These are phyloP conservation scores for Craterostigma plantagineum DNA, from an alignment of 257 asterid genomes.

Conservation along the genomic window DNA sequence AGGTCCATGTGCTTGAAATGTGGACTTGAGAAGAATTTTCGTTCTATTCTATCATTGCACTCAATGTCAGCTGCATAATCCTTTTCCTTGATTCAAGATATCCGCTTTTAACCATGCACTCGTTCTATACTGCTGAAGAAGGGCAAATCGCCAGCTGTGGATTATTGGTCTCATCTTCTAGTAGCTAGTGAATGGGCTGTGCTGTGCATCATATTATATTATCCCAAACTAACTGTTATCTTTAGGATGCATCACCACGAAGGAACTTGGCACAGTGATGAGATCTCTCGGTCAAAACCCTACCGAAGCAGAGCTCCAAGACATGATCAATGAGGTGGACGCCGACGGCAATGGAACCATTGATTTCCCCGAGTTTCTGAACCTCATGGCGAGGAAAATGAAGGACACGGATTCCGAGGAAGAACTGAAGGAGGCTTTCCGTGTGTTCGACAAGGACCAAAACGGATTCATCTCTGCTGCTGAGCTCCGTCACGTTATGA, in stretches of 20 bases:
- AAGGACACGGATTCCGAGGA: conserved; percentile 18
- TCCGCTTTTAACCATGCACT: too few species aligned
- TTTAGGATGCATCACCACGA: conserved; percentile 19
- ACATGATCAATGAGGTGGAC: conserved; percentile 20
- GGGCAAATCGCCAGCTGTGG: too few species aligned
- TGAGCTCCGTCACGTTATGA: conserved; percentile 21
- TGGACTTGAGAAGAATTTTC: too few species aligned
- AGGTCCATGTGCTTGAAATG: too few species aligned
- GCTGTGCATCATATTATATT: too few species aligned
- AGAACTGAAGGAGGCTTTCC: conserved; percentile 18
- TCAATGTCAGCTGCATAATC: too few species aligned
- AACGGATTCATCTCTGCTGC: conserved; percentile 20
- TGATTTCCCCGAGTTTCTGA: conserved; percentile 17
- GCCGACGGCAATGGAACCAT: conserved; percentile 21
- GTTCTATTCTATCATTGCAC: too few species aligned
- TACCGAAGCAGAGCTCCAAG: conserved; percentile 19
- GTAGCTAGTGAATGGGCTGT: too few species aligned
- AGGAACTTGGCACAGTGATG: conserved; percentile 22
- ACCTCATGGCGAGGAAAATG: conserved; percentile 18
- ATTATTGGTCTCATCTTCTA: too few species aligned
- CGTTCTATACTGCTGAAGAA: too few species aligned
- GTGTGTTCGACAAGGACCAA: conserved; percentile 20
- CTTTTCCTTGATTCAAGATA: too few species aligned
- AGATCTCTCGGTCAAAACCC: conserved; percentile 19
- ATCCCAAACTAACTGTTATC: too few species aligned